These are phyloP conservation scores for Primulina eburnea DNA, from an alignment of 257 asterid species.

Conservation along the genomic window DNA sequence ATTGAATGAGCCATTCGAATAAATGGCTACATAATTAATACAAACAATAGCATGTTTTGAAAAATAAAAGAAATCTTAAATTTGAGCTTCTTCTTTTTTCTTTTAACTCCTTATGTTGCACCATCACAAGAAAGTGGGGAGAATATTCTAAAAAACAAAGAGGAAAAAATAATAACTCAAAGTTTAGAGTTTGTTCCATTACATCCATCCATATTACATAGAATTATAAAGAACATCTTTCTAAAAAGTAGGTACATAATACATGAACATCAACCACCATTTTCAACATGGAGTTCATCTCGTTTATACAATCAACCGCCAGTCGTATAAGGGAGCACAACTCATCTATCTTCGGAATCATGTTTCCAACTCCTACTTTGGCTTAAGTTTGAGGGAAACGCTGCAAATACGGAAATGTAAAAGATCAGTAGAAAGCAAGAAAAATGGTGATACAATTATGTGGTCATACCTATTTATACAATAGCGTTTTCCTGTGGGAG, in stretches of 20 bases:
- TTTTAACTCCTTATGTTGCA: too few species aligned
- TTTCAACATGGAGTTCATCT: neutral
- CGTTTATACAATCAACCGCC: neutral
- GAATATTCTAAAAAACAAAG: too few species aligned
- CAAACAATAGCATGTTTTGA: too few species aligned
- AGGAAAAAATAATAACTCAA: too few species aligned
- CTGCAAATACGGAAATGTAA: slow-evolving; percentile 33
- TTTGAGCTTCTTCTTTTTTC: too few species aligned
- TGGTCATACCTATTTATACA: slow-evolving; percentile 79
- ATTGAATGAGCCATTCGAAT: too few species aligned
- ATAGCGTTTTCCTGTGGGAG: slow-evolving; percentile 81
- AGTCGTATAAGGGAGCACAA: neutral
- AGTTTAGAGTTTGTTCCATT: neutral
- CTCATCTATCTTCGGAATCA: neutral
- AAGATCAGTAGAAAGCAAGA: neutral
- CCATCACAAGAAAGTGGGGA: too few species aligned
- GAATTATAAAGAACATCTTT: neutral
- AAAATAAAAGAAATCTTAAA: too few species aligned
- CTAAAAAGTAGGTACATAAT: too few species aligned
- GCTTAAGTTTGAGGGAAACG: slow-evolving; percentile 61
- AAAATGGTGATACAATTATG: neutral
- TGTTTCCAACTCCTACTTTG: slow-evolving; percentile 33
- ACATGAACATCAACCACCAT: neutral
- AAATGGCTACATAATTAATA: too few species aligned
- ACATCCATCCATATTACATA: neutral